These are phyloP conservation scores for Dryadomyces quercivorus DNA, from an alignment of 2,329 filamentous ascomycete species.

Conservation along the genomic window DNA sequence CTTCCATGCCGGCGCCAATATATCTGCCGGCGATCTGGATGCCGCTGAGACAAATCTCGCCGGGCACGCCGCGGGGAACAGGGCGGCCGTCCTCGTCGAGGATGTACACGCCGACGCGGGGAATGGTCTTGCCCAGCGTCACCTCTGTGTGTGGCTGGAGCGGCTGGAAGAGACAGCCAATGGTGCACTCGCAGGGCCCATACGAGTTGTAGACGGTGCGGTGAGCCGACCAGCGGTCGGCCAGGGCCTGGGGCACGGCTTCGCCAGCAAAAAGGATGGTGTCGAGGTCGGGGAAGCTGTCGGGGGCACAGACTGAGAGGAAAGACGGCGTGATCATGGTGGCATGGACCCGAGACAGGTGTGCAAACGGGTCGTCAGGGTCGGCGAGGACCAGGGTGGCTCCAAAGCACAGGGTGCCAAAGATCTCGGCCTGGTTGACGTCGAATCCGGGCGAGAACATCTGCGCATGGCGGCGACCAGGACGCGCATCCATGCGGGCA, in stretches of 20 bases:
- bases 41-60: constrained; percentile 29
- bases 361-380: constrained; percentile 16
- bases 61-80: constrained; percentile 21
- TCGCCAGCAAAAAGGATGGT: constrained; percentile 26
- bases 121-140: constrained; percentile 23
- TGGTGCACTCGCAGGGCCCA: constrained; percentile 29
- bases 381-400: constrained; percentile 23
- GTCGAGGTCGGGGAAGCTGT: background rate
- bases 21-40: constrained; percentile 30
- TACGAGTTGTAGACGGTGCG: constrained; percentile 28
- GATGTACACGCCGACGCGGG: constrained; percentile 25
- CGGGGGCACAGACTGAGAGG: background rate
- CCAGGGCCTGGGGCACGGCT: constrained; percentile 19
- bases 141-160: constrained; percentile 17
- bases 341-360: constrained; percentile 18
- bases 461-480: constrained; percentile 23
- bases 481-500: constrained; percentile 20
- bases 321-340: constrained; percentile 25
- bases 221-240: constrained; percentile 19
- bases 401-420: constrained; percentile 26
- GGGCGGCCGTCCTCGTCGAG: constrained; percentile 18
- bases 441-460: constrained; percentile 31
- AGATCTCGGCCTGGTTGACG: constrained; percentile 27
- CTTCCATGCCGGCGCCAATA: constrained; percentile 14
- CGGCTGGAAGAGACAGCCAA: constrained; percentile 22